Percentiles rank a stretch among this genome's conserved stretches.
Conservation (phyloP, 225 moss, liverwort and hornwort genomes). For the Physcomitrium patens region DNA sequence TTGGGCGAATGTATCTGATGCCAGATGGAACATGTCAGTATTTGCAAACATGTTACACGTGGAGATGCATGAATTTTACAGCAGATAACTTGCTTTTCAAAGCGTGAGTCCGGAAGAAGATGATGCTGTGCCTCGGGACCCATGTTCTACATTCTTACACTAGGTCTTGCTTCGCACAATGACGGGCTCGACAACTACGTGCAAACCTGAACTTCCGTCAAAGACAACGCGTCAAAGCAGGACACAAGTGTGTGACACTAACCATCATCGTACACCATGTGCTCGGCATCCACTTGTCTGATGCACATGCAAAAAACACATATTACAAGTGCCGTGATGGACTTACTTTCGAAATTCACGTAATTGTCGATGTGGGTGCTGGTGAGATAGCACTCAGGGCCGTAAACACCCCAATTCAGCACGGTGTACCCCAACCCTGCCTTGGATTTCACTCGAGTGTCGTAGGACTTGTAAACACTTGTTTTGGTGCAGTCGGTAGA, state of each 20-base stretch:
- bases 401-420: constrained; percentile 43
- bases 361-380: constrained; percentile 32
- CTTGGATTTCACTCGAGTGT: constrained; percentile 26
- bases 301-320: not conserved
- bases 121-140: too few species aligned
- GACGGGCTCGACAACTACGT: too few species aligned
- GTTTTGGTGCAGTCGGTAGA: not conserved
- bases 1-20: not conserved
- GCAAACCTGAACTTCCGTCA: too few species aligned
- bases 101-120: too few species aligned
- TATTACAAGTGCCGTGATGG: not conserved
- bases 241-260: not conserved
- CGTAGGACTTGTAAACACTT: constrained; percentile 26
- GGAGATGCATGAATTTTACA: not conserved
- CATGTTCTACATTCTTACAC: too few species aligned
- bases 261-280: not conserved
- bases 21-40: not conserved
- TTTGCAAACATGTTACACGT: not conserved
- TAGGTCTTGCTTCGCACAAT: too few species aligned
- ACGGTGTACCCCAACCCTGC: constrained; percentile 28
- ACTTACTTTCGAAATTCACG: constrained; percentile 37
- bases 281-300: not conserved
- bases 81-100: too few species aligned
- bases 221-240: too few species aligned
- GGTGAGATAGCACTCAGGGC: constrained; percentile 36